Base-by-base conservation (phyloP, 176 grass and related monocot genomes). In the Zizania latifolia region DNA sequence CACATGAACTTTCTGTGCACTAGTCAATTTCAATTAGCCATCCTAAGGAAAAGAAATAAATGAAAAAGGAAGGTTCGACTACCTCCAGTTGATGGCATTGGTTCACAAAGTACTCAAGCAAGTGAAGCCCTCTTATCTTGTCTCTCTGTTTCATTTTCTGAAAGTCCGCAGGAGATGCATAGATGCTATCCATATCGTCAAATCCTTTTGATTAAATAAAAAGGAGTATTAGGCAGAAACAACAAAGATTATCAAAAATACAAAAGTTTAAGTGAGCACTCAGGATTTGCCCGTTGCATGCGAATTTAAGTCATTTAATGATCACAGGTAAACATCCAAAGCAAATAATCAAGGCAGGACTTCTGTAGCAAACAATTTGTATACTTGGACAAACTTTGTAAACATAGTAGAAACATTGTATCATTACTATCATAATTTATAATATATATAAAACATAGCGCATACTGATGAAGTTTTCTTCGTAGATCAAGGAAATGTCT, bases 101-200 rank as follows among this genome's bases (percentile, higher is more conserved):
- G 72, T 89, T 86, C 51, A 94, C 91, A 21, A 98, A 98, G 82
- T 81, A 90, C 62, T 98, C 89, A 71, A 98, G 91, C 82, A 98
- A 89, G 76, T 98, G 88, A 87, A 90, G 75, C 50, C 95, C 95
- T 89, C 86, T 98, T 87, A 86, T 85, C 76, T 70, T 98, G 58
- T 98, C 82, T 77, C 76, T 94, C 54, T 86, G 81, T 43, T 90
- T 90, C 86, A 94, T 88, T 27, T 39, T 80, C 33, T 79, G 73
- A 63, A 98, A 98, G 79, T 98, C 95, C 10, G 54, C 82, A 26
- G 95, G 95, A 16, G 95, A 98, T 64, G 91, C 95, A 84, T 90
- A 94, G 51, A 94, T 76, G 69, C 95, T 98, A 72, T 98, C 89
- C 82, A 98, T 86, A 79, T 98, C 95, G 85, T 98, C 89, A 82